Evolutionary conservation across 2,329 filamentous ascomycete species (phyloP).

Genomic region (Reticulascus tulasneorum): DNA sequence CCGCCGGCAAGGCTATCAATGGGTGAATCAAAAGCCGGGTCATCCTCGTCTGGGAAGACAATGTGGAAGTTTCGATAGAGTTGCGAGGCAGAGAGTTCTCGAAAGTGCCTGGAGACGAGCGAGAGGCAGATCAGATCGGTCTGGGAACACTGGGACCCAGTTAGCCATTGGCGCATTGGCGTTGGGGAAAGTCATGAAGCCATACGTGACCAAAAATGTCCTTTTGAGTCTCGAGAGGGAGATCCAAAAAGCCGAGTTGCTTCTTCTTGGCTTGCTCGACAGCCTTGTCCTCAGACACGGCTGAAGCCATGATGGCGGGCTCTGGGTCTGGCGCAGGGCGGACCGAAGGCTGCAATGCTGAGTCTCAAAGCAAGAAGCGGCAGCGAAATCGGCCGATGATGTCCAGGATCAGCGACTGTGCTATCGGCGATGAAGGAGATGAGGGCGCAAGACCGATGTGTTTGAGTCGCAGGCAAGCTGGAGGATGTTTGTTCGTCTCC

Average conservation of each 20-base stretch:
- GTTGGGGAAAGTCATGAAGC: constrained; percentile 5
- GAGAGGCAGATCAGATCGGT: constrained; percentile 53
- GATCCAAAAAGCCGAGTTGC: constrained; percentile 31
- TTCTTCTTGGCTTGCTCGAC: constrained; percentile 12
- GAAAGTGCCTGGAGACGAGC: constrained; percentile 55
- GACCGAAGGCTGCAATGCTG: background rate
- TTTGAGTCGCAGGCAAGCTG: too few species aligned
- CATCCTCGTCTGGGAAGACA: constrained; percentile 58
- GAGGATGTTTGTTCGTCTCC: too few species aligned
- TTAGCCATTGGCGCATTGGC: constrained; percentile 7
- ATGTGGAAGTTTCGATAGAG: constrained; percentile 59
- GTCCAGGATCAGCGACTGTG: too few species aligned
- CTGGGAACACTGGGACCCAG: constrained; percentile 40
- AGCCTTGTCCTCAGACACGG: constrained; percentile 25
- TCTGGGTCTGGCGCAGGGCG: constrained; percentile 1
- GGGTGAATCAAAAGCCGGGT: constrained; percentile 45
- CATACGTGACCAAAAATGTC: constrained; percentile 45
- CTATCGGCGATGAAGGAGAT: too few species aligned
- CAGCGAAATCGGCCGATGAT: too few species aligned
- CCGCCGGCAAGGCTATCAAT: constrained; percentile 55
- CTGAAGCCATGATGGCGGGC: constrained; percentile 29
- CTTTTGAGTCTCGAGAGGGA: constrained; percentile 45
- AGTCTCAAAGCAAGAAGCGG: too few species aligned
- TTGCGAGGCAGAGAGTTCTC: constrained; percentile 52
- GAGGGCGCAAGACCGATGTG: too few species aligned